Evolutionary conservation across 331 rosid species (phyloP).

Genomic region (Spiraea crenata): DNA sequence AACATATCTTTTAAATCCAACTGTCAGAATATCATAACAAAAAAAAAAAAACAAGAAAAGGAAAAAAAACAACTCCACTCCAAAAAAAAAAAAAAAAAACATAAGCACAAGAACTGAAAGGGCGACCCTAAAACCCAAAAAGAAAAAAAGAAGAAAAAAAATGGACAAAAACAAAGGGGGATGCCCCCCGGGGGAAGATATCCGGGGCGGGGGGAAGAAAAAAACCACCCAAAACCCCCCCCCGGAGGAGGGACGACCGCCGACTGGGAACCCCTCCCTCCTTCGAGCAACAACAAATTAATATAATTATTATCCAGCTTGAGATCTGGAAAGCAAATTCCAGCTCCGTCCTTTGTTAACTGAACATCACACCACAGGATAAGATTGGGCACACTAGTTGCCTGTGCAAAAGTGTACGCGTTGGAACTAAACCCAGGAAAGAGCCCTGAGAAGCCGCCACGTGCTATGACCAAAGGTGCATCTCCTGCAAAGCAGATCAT

Average conservation of each 20-base stretch:
- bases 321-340: constrained; percentile 66
- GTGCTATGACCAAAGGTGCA: constrained; percentile 67
- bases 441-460: constrained; percentile 88
- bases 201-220: no score
- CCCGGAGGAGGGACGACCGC: no score
- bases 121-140: no score
- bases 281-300: accelerated
- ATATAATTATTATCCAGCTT: constrained; percentile 49
- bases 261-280: no score
- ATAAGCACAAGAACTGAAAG: no score
- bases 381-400: constrained; percentile 27
- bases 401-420: constrained; percentile 37
- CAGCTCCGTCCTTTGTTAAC: constrained; percentile 70
- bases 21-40: neutral
- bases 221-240: no score
- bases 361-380: constrained; percentile 84
- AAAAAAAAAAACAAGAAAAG: neutral
- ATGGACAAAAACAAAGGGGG: no score
- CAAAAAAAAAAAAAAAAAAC: no score
- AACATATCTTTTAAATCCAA: neutral
- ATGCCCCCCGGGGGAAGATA: no score
- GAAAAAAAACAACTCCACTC: neutral
- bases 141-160: no score
- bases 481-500: constrained; percentile 51
- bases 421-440: constrained; percentile 61